These are phyloP conservation scores for Apophysomyces variabilis DNA, from an alignment of 371 early-diverging fungal species.

Conservation along the genomic window DNA sequence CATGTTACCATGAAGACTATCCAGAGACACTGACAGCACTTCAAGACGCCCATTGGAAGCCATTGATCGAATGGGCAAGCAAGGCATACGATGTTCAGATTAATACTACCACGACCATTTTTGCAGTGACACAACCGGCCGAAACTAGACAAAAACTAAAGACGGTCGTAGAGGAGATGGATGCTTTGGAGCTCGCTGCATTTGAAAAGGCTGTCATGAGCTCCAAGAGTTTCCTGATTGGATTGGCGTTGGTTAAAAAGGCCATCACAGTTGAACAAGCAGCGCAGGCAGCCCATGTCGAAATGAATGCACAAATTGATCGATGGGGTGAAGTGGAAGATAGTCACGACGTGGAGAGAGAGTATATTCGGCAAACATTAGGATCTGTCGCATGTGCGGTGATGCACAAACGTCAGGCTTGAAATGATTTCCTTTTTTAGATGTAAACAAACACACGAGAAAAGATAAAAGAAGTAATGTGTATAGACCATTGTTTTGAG, in stretches of 20 bases:
- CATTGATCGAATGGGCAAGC: slow-evolving; percentile 82
- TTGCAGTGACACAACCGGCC: slow-evolving; percentile 68
- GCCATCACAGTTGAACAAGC: slow-evolving; percentile 80
- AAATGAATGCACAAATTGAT: slow-evolving; percentile 84
- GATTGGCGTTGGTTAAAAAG: slow-evolving; percentile 78
- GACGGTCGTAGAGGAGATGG: slow-evolving; percentile 59
- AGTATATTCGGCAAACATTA: slow-evolving; percentile 53
- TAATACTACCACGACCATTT: slow-evolving; percentile 74
- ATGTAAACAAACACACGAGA: not conserved
- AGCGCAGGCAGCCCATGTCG: slow-evolving; percentile 81
- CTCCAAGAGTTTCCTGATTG: slow-evolving; percentile 91
- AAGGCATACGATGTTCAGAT: slow-evolving; percentile 69
- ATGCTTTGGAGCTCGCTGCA: slow-evolving; percentile 77
- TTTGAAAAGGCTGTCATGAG: slow-evolving; percentile 90
- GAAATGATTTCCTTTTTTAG: not conserved
- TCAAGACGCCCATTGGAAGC: slow-evolving; percentile 83
- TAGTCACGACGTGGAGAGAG: slow-evolving; percentile 62
- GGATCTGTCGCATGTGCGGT: slow-evolving; percentile 53
- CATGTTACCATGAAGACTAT: slow-evolving; percentile 82
- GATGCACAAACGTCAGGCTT: slow-evolving; percentile 36
- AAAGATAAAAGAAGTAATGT: slow-evolving; percentile 6
- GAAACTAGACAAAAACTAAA: slow-evolving; percentile 64
- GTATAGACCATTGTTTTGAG: not conserved
- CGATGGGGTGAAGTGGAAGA: slow-evolving; percentile 96
- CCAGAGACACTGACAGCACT: slow-evolving; percentile 78